Conservation (phyloP, 805 yeast species). For the Starmerella gropengiesseri region DNA sequence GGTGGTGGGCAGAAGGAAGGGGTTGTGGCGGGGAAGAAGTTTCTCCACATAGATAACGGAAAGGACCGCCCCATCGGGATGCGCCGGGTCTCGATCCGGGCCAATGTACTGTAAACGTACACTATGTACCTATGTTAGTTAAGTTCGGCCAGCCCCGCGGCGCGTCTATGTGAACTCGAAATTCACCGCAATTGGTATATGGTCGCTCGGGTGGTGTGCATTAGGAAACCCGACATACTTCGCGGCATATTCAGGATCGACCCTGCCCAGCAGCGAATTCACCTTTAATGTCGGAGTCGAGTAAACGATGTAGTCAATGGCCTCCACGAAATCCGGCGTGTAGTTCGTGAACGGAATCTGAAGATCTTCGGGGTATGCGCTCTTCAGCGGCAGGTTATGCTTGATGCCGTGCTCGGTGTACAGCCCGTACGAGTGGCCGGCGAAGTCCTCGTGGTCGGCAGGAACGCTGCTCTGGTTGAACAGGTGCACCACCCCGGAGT, state of each 20-base stretch:
- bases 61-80: too few species aligned
- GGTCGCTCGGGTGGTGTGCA: conserved; percentile 89
- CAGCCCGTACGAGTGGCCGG: conserved; percentile 80
- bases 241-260: conserved; percentile 65
- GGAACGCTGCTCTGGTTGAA: conserved; percentile 72
- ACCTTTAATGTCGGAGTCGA: conserved; percentile 72
- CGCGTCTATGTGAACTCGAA: conserved; percentile 44
- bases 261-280: conserved; percentile 72
- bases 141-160: neutral
- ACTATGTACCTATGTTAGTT: neutral
- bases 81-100: too few species aligned
- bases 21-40: too few species aligned
- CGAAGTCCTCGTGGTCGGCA: conserved; percentile 61
- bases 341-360: conserved; percentile 91
- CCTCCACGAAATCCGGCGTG: conserved; percentile 86
- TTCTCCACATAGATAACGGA: too few species aligned
- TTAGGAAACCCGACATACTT: conserved; percentile 87
- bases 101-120: too few species aligned
- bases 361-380: conserved; percentile 73
- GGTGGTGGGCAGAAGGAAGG: too few species aligned
- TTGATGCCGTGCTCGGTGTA: conserved; percentile 81
- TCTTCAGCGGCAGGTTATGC: conserved; percentile 69
- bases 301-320: conserved; percentile 93
- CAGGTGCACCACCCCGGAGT: conserved; percentile 87
- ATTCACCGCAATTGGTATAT: conserved; percentile 72